Base-by-base conservation (phyloP, 805 yeast species). In the Hanseniaspora jakobsenii region DNA sequence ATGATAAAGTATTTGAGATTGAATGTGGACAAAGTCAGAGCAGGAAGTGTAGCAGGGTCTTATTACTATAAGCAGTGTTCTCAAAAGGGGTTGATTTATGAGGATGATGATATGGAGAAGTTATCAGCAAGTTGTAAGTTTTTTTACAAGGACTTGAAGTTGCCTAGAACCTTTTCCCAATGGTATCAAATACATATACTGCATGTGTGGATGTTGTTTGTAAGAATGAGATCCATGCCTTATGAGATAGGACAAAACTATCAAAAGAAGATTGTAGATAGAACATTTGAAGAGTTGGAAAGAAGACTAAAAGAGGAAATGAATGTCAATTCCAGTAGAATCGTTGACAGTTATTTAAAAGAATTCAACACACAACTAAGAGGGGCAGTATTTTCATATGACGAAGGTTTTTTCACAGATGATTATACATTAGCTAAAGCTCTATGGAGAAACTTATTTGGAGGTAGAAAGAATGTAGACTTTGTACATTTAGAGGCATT, bases 221-320 rank as follows among this genome's bases (percentile, higher is more conserved):
- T 83, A 14, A 78, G 98, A 58, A 87, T 91, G 95, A 77, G 99
- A 61, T 93, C 93, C 8, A 71, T 91, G 81, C 97, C 97, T 0
- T 80, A 79, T 59, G 80, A 84, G 55, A 78, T 83, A 58, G 93
- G 95, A 32, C 75, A 75, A 53, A 81, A 79, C 57, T 91, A 87
- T 62, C 95, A 91, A 62, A 95, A 87, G 62, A 85, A 85, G 58
- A 64, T 91, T 30, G 82, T 87, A 24, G 95, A 93, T 60, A 71
- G 93, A 51, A 75, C 84, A 36, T 91, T 91, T 66, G 74, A 77
- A 50, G 97, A 91, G 59, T 81, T 91, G 64, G 97, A 91, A 60
- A 66, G 74, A 55, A 76, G 94, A 58, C 69, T 91, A 62, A 74
- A 80, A 47, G 83, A 81, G 52, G 96, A 87, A 59, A 75, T 89